phyloP scores from a whole-genome alignment of 1,284 basidiomycete species.

The Leccinum fallax region DNA sequence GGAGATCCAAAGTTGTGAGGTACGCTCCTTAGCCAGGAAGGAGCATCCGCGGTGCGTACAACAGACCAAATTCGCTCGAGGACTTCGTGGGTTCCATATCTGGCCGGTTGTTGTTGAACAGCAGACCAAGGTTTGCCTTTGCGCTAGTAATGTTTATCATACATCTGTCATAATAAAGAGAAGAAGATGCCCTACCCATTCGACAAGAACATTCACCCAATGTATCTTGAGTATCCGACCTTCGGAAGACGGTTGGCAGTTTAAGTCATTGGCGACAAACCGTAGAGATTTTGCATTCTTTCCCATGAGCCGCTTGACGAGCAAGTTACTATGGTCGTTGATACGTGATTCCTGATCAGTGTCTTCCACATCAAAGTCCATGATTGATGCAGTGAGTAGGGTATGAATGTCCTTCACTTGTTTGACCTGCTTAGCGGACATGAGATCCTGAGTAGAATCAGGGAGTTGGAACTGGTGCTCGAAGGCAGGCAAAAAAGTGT shows the following conservation, averaged over 20 bases:
- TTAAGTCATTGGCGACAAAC: not conserved
- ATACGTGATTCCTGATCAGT: not conserved
- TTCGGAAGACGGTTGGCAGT: not conserved
- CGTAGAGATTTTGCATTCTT: conserved; percentile 6
- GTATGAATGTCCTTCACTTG: conserved; percentile 5
- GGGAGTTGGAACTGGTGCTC: not conserved
- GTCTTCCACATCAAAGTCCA: not conserved
- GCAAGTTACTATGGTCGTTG: not conserved
- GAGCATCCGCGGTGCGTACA: not conserved
- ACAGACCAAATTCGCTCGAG: conserved; percentile 1
- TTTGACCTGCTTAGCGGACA: no score
- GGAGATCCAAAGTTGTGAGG: conserved; percentile 6
- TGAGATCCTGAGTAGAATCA: not conserved
- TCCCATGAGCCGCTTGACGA: not conserved
- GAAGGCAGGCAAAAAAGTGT: no score
- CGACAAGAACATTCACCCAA: conserved; percentile 1
- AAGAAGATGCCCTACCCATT: conserved; percentile 1
- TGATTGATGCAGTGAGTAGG: not conserved
- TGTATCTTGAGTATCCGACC: conserved; percentile 1
- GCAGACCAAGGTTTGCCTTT: conserved; percentile 1
- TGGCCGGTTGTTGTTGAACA: not conserved
- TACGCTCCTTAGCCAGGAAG: conserved; percentile 3
- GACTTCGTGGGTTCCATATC: conserved; percentile 2
- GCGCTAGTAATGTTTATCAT: not conserved
- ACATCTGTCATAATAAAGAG: not conserved